These are phyloP conservation scores for Biancaea sappan DNA, from an alignment of 306 rosid genomes.

Conservation along the genomic window DNA sequence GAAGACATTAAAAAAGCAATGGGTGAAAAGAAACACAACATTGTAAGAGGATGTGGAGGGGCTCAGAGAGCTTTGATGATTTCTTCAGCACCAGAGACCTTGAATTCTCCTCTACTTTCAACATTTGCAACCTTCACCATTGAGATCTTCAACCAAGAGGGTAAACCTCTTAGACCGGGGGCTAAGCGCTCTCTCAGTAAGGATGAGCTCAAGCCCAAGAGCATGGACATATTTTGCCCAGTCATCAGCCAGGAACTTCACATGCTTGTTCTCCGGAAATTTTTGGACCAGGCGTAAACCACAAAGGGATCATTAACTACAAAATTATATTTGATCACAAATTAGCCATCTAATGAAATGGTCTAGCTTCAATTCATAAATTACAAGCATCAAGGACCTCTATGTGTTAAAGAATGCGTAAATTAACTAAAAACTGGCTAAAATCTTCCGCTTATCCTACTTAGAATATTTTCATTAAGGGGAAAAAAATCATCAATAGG, in stretches of 20 bases:
- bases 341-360: conserved; percentile 6
- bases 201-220: conserved; percentile 91
- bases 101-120: conserved; percentile 80
- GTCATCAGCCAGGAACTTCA: conserved; percentile 93
- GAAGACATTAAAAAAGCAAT: neutral
- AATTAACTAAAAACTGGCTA: too few relatives aligned
- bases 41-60: neutral
- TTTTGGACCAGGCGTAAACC: conserved; percentile 87
- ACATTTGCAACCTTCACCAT: conserved; percentile 86
- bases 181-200: conserved; percentile 74
- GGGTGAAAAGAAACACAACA: neutral
- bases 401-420: too few relatives aligned
- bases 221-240: conserved; percentile 70
- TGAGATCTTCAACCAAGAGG: conserved; percentile 77
- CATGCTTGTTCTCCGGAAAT: conserved; percentile 84
- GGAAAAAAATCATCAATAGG: too few relatives aligned
- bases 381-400: too few relatives aligned
- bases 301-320: conserved; percentile 90
- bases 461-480: too few relatives aligned
- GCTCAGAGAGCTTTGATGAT: conserved; percentile 85
- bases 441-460: too few relatives aligned
- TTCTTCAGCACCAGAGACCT: conserved; percentile 86
- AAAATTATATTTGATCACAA: conserved; percentile 23
- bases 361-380: neutral
- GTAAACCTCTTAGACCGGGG: conserved; percentile 80